Conservation (phyloP, 176 grass and related monocot genomes). For the Calamus simplicifolius region DNA sequence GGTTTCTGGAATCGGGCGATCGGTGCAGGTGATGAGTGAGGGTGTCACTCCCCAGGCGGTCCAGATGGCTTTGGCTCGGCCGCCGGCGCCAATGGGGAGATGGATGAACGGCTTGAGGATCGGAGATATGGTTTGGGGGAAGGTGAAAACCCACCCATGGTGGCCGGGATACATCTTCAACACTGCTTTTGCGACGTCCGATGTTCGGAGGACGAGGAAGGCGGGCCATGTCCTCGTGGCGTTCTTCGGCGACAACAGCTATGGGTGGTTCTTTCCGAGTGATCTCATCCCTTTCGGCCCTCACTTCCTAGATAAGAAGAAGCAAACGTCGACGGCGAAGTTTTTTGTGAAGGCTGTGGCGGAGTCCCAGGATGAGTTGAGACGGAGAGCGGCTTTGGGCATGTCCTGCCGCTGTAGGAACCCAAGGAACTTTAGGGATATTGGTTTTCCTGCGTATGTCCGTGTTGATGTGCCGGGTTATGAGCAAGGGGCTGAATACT, state of each 20-base stretch:
- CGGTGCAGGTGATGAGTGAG: too few relatives aligned
- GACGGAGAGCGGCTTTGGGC: slow-evolving; percentile 50
- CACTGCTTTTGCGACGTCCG: slow-evolving; percentile 36
- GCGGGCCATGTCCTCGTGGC: slow-evolving; percentile 50
- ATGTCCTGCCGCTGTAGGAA: slow-evolving; percentile 54
- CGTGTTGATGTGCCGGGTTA: slow-evolving; percentile 61
- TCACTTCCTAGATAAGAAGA: slow-evolving; percentile 44
- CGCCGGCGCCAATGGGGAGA: too few relatives aligned
- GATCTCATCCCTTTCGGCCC: slow-evolving; percentile 77
- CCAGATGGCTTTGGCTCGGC: too few relatives aligned
- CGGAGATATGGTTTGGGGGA: slow-evolving; percentile 94
- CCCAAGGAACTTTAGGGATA: slow-evolving; percentile 27
- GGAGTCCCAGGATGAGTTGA: slow-evolving; percentile 72
- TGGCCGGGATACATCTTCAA: slow-evolving; percentile 91
- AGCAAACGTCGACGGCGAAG: slow-evolving; percentile 36
- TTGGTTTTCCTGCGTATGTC: slow-evolving; percentile 31
- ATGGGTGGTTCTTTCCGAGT: slow-evolving; percentile 83
- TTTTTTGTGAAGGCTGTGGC: slow-evolving; percentile 55
- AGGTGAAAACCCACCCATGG: slow-evolving; percentile 97
- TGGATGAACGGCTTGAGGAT: slow-evolving; percentile 30
- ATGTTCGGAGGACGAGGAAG: slow-evolving; percentile 6
- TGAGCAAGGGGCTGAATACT: slow-evolving; percentile 60
- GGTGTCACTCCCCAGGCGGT: too few relatives aligned
- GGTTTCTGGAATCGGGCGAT: too few relatives aligned
- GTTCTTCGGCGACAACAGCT: slow-evolving; percentile 94